Percentiles rank a stretch among this genome's conserved stretches.
phyloP scores from a whole-genome alignment of 768 basidiomycete genomes.

The Mycena vitilis region DNA sequence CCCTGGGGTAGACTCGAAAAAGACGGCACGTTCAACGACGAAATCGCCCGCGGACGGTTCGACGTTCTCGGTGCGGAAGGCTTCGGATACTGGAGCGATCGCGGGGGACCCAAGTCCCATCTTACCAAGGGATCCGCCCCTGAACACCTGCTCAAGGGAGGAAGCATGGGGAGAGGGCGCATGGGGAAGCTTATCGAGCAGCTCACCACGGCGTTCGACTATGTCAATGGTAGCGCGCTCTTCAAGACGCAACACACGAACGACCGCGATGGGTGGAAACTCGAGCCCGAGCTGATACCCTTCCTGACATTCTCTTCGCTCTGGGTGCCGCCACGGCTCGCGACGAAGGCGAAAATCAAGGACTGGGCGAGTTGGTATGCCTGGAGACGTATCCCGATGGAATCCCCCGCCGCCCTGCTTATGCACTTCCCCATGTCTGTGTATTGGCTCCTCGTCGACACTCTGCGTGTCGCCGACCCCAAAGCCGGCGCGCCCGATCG shows the following conservation, averaged over 20 bases:
- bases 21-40: constrained; percentile 52
- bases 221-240: constrained; percentile 49
- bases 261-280: constrained; percentile 49
- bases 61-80: constrained; percentile 50
- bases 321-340: constrained; percentile 37
- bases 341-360: constrained; percentile 39
- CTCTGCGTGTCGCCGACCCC: constrained; percentile 44
- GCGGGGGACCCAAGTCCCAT: constrained; percentile 49
- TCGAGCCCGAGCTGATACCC: constrained; percentile 44
- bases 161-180: neutral
- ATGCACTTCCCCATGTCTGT: constrained; percentile 53
- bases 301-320: constrained; percentile 40
- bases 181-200: constrained; percentile 3
- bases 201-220: constrained; percentile 33
- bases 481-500: constrained; percentile 31
- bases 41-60: constrained; percentile 49
- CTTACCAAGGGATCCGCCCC: constrained; percentile 29
- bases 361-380: constrained; percentile 58
- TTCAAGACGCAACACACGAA: constrained; percentile 40
- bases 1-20: constrained; percentile 57
- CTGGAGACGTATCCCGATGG: constrained; percentile 53
- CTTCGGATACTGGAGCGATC: constrained; percentile 54
- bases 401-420: constrained; percentile 55
- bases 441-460: constrained; percentile 48
- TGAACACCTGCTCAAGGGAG: neutral